Evolutionary conservation across 257 asterid species (phyloP).

Genomic region (Solanum tarapatanum): DNA sequence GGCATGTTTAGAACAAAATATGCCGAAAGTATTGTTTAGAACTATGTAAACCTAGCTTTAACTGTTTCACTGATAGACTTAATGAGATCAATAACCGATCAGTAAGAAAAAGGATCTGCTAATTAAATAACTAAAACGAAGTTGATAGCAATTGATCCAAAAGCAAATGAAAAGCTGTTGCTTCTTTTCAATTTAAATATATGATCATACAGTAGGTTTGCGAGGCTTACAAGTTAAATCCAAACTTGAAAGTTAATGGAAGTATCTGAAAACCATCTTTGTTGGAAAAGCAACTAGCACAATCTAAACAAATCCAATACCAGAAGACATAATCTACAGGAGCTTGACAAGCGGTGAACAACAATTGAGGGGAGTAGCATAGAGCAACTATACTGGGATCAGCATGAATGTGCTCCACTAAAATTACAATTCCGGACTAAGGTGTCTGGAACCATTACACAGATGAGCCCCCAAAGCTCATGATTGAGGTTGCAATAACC

Average conservation of each 20-base stretch:
- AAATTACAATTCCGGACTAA: constrained; percentile 4
- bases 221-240: not conserved
- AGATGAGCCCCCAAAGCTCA: constrained; percentile 8
- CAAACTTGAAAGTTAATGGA: not conserved
- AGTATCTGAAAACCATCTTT: not conserved
- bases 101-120: not conserved
- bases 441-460: constrained; percentile 6
- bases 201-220: not conserved
- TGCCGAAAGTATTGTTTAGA: not conserved
- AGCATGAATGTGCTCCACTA: constrained; percentile 1
- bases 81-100: not conserved
- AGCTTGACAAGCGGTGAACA: constrained; percentile 4
- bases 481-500: not conserved
- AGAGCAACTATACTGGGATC: constrained; percentile 4
- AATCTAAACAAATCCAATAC: not conserved
- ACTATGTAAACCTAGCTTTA: not conserved
- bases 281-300: not conserved
- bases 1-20: too few relatives aligned
- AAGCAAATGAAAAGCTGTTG: not conserved
- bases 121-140: not conserved
- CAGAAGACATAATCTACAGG: constrained; percentile 19
- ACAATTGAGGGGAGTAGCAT: constrained; percentile 9
- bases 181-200: not conserved
- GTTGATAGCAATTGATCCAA: not conserved
- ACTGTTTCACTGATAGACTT: not conserved